Base-by-base conservation (phyloP, 2,329 filamentous ascomycete species). In the Niveomyces coronatus region DNA sequence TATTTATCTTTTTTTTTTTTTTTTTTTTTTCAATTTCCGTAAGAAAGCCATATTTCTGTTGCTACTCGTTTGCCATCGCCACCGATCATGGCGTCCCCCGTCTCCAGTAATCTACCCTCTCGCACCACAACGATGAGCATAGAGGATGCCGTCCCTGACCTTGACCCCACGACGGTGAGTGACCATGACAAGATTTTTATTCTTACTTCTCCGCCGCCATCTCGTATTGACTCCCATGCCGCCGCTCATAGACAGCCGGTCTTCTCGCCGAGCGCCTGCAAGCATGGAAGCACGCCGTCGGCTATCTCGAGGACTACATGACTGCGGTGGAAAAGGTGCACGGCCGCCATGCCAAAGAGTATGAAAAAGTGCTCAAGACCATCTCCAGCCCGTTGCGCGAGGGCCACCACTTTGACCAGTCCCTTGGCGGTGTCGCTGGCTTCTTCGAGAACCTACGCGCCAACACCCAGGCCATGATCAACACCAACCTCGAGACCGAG, bases 231-330 rank as follows among this genome's bases (percentile, higher is more conserved):
- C 44, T 45, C 3, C 5, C 6, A 6, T 5, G 3, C 28, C n/a
- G 6, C 18, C n/a, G 11, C 29, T 15, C 37, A 15, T 47, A 85
- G 80, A 84, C 82, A 16, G 78, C 81, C n/a, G 79, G 74, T 28
- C 72, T 96, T 35, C 80, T 98, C 46, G 71, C 81, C 39, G 86
- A 96, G 67, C 79, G 91, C 47, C 71, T 98, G 44, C 82, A 85
- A 53, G 91, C 91, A 32, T 98, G 87, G 87, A 96, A 95, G 60
- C 89, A 96, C 59, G 85, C 88, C 44, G 85, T 87, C 45, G 85
- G 71, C 40, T 89, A 94, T 55, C 71, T 98, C 33, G 87, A 96
- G 62, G 86, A 94, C 36, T 98, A 95, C 58, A 71, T 96, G 52
- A 68, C 67, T 20, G 79, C 83, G 6, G 85, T 87, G 4, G 87